Evolutionary conservation across 2,329 filamentous ascomycete species (phyloP).

Genomic region (Parastagonospora nodorum): DNA sequence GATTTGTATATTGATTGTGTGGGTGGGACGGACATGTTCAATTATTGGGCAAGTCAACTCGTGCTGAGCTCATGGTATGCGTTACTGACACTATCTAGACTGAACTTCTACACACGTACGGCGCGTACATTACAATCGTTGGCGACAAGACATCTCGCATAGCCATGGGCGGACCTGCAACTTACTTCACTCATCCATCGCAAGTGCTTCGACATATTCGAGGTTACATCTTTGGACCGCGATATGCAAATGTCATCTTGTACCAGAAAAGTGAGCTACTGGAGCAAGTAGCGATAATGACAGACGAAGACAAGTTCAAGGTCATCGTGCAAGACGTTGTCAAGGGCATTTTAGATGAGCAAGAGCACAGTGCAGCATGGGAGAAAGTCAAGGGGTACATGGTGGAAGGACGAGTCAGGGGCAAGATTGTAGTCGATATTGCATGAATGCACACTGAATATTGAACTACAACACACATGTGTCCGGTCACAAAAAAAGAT

Average conservation of each 20-base stretch:
- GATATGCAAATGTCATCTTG: slow-evolving; percentile 37
- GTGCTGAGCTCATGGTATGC: background rate
- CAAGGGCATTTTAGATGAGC: slow-evolving; percentile 29
- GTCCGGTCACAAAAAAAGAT: too few relatives aligned
- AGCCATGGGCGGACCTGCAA: slow-evolving; percentile 43
- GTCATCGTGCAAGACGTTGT: slow-evolving; percentile 37
- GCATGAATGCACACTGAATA: background rate
- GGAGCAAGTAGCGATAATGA: slow-evolving; percentile 27
- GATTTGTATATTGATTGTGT: slow-evolving; percentile 58
- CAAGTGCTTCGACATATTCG: slow-evolving; percentile 29
- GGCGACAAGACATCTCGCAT: slow-evolving; percentile 47
- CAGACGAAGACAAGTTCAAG: slow-evolving; percentile 24
- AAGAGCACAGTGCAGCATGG: slow-evolving; percentile 23
- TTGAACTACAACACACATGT: too few relatives aligned
- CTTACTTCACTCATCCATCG: slow-evolving; percentile 38
- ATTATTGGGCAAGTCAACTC: slow-evolving; percentile 22
- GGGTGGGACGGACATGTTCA: slow-evolving; percentile 56
- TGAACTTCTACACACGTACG: slow-evolving; percentile 39
- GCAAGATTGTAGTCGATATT: slow-evolving; percentile 38
- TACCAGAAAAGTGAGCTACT: slow-evolving; percentile 28
- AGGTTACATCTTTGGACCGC: slow-evolving; percentile 31
- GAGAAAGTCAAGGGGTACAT: slow-evolving; percentile 28
- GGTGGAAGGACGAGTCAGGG: slow-evolving; percentile 33
- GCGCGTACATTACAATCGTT: slow-evolving; percentile 50
- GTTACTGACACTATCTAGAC: slow-evolving; percentile 8